Base-by-base conservation (phyloP, 768 basidiomycete species). In the Tremella mesenterica region DNA sequence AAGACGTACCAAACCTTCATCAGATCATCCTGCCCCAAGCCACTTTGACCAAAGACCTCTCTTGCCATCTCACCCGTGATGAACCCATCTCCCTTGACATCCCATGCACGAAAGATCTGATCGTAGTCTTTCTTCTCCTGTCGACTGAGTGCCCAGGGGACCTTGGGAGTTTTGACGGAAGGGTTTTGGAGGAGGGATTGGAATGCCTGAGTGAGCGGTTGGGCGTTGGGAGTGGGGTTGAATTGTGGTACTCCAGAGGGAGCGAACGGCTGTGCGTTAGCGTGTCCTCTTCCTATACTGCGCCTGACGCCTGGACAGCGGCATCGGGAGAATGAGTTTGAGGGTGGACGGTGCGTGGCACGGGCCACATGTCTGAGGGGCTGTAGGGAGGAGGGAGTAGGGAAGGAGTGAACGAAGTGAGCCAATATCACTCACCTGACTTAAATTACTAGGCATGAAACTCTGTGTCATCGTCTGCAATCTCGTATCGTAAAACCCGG, bases 91-190 rank as follows among this genome's bases (percentile, higher is more conserved):
- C 71, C 71, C 34, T 59, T 58, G 0, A 82, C 74, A 69, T 96
- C 93, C 95, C 95, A 99, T n/a, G 88, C 85, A 54, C 93, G 79
- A 76, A 99, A 99, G 65, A 97, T 92, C 65, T 85, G 81, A 70
- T 97, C 88, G 64, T 97, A 99, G 59, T 85, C 85, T 77, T 95
- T 93, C 79, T 92, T 92, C 77, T 99, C 95, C 4, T 81, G 80
- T 72, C 86, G 86, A 3, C 82, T 82, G 49, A 96, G 75, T 0
- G 83, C 81, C 95, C 95, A 99, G 0, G 88, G 82, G 33, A 95
- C 78, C 64, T 81, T 82, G 14, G 81, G 76, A 0, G 80, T 69
- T 1, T 81, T 79, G 14, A 85, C 85, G 5, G 83, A 78, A 25
- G 82, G 81, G 16, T 81, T 76, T 70, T 88, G 83, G 64, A 89